Base-by-base conservation (phyloP, 2,329 filamentous ascomycete species). In the Diaporthe sp. region DNA sequence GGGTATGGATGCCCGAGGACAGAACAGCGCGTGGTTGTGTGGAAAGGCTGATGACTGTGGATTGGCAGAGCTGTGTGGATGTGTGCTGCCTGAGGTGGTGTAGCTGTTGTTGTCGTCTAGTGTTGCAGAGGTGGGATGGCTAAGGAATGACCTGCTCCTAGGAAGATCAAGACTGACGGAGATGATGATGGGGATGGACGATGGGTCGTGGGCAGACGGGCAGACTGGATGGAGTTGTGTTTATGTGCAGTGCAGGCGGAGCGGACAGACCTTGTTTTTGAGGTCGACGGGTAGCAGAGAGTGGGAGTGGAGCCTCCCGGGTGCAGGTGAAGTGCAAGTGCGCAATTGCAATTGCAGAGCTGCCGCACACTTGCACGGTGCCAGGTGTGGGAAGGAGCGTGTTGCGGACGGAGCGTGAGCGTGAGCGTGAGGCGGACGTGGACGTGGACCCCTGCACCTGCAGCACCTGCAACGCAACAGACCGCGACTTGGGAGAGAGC, bases 251-350 rank as follows among this genome's bases (percentile, higher is more conserved):
- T 62, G 71, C 58, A 73, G 65, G 65, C 65, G 22, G 65, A 60
- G 71, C 71, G 71, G 71, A 55, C 71, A 61, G 71, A 65, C 71
- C 71, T 73, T 73, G 71, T 73, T 73, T 73, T 73, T 61, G 61
- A 73, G 58, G 71, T 73, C 19, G 34, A 73, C 58, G 71, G 71
- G 65, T 42, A 65, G 46, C 71, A 73, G 71, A 65, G 58, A 61
- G 71, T 73, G 71, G 71, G 58, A 65, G 58, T 73, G 46, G 58
- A 55, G 34, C 25, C 34, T 19, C 22, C 34, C 39, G 58, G 46
- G 51, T 65, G 71, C 46, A 73, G 46, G 58, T 44, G 19, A 70
- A 13, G 46, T 65, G 71, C 58, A 49, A 71, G 53, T 68, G 65
- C 44, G 62, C 46, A 55, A 60, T 44, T 46, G 46, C 46, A 55